A percentile compares a stretch with the other conserved stretches of the same genome.
Evolutionary conservation across 2,329 filamentous ascomycete genomes (phyloP).

Genomic region (Penicillium verrucosum): DNA sequence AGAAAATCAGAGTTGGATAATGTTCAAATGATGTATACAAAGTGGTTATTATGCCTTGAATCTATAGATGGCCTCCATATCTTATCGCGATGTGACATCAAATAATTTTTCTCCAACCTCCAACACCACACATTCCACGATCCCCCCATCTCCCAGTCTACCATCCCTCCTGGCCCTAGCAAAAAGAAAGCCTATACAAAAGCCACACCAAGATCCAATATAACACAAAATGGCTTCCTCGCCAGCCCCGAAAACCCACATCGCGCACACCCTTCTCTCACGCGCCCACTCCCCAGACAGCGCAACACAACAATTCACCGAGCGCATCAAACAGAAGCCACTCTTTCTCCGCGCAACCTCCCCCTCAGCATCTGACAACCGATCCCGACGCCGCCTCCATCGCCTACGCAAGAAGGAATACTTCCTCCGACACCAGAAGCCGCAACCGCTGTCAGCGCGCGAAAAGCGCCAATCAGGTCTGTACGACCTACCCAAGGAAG

Average conservation of each 20-base stretch:
- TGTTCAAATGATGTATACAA: background rate
- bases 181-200: background rate
- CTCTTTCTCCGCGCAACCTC: slow-evolving; percentile 75
- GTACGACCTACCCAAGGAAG: slow-evolving; percentile 67
- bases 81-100: slow-evolving; percentile 20
- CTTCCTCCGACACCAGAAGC: slow-evolving; percentile 51
- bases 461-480: slow-evolving; percentile 71
- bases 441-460: slow-evolving; percentile 70
- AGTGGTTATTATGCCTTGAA: background rate
- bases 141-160: too few species aligned
- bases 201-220: background rate
- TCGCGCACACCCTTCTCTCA: slow-evolving; percentile 64
- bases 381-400: slow-evolving; percentile 52
- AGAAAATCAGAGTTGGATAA: background rate
- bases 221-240: slow-evolving; percentile 18
- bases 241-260: slow-evolving; percentile 33
- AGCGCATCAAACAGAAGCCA: slow-evolving; percentile 79
- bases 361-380: slow-evolving; percentile 56
- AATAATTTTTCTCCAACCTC: slow-evolving; percentile 14
- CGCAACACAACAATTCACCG: slow-evolving; percentile 68
- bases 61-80: background rate
- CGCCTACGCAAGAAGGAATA: slow-evolving; percentile 48
- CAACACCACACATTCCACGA: background rate
- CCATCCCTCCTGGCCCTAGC: background rate
- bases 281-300: slow-evolving; percentile 76